These are phyloP conservation scores for Dendryphion nanum DNA, from an alignment of 2,329 filamentous ascomycete species.

Conservation along the genomic window DNA sequence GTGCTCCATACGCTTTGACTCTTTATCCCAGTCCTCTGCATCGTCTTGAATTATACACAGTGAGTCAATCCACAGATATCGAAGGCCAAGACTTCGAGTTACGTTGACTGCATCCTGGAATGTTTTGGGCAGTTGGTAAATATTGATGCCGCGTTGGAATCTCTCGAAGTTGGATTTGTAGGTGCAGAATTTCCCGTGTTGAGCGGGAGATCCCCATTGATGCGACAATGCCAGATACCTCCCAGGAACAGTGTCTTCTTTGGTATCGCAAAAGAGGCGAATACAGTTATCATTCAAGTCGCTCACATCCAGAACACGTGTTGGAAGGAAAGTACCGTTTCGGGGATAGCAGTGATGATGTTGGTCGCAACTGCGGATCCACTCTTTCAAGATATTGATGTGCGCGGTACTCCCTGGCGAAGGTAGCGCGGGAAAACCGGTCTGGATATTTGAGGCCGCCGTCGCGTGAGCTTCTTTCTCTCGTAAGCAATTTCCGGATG, in stretches of 20 bases:
- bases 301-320: constrained; percentile 9
- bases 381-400: constrained; percentile 1
- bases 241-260: not conserved
- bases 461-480: too few relatives aligned
- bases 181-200: constrained; percentile 7
- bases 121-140: constrained; percentile 14
- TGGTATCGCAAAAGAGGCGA: not conserved
- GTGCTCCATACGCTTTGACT: constrained; percentile 11
- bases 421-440: constrained; percentile 1
- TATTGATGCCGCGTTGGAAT: constrained; percentile 4
- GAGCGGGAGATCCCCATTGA: constrained; percentile 7
- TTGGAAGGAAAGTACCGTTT: constrained; percentile 4
- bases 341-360: constrained; percentile 2
- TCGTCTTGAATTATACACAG: constrained; percentile 13
- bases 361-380: constrained; percentile 6
- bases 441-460: too few relatives aligned
- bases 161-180: constrained; percentile 3
- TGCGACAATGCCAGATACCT: constrained; percentile 11
- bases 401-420: not conserved
- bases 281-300: not conserved
- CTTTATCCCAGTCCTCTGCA: constrained; percentile 10
- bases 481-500: too few relatives aligned
- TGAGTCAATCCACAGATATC: constrained; percentile 21
- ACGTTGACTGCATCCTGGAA: constrained; percentile 17
- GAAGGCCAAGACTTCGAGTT: constrained; percentile 10